Evolutionary conservation across 768 basidiomycete genomes (phyloP).

Genomic region (Mycena polygramma): DNA sequence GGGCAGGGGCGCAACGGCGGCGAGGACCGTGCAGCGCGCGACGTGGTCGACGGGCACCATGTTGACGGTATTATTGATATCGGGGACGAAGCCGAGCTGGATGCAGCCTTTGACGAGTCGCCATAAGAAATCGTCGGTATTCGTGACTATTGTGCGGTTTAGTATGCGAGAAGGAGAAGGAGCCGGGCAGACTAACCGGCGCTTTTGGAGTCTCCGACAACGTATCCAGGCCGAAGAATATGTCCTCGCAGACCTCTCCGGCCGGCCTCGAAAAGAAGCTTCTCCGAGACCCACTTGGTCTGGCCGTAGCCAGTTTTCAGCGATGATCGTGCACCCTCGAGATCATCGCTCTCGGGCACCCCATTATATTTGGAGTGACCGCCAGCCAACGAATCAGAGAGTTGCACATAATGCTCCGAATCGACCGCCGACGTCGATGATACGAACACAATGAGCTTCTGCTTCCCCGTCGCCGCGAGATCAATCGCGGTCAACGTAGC

Average conservation of each 20-base stretch:
- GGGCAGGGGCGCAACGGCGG: conserved; percentile 73
- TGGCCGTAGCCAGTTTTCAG: conserved; percentile 97
- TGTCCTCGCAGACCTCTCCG: conserved; percentile 86
- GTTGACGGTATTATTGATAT: conserved; percentile 98
- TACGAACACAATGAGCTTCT: conserved; percentile 90
- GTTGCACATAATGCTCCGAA: conserved; percentile 88
- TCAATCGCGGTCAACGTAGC: conserved; percentile 88
- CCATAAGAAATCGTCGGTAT: conserved; percentile 99
- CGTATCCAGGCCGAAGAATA: conserved; percentile 94
- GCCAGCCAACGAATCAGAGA: conserved; percentile 78
- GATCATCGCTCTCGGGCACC: conserved; percentile 88
- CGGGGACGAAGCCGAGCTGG: conserved; percentile 95
- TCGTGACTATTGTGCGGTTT: conserved; percentile 74
- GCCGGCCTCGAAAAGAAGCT: conserved; percentile 92
- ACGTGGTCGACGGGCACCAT: conserved; percentile 99
- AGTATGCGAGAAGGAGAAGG: background rate
- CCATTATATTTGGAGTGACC: conserved; percentile 64
- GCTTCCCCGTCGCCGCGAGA: conserved; percentile 78
- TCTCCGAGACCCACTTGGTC: conserved; percentile 98
- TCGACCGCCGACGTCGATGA: conserved; percentile 97
- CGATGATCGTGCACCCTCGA: conserved; percentile 82
- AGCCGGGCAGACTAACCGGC: conserved; percentile 71
- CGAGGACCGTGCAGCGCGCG: conserved; percentile 82
- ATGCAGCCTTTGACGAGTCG: conserved; percentile 98
- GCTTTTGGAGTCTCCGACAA: conserved; percentile 90